phyloP scores from a whole-genome alignment of 768 basidiomycete species.

The Lepiota brunneoincarnata region DNA sequence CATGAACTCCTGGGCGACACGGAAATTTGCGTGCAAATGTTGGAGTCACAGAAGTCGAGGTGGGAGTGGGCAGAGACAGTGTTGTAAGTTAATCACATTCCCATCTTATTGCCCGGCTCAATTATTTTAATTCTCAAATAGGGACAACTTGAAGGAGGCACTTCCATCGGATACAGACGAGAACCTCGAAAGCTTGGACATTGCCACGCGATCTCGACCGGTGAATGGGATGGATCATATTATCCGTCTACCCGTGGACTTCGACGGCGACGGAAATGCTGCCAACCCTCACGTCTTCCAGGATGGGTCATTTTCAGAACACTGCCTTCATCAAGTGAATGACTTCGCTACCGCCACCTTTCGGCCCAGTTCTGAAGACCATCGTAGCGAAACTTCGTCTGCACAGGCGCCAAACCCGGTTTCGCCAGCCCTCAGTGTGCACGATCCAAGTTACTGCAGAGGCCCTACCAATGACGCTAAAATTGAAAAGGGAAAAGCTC shows the following conservation, averaged over 20 bases:
- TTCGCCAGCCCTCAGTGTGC: neutral
- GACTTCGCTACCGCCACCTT: no score
- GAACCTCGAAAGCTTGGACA: constrained; percentile 1
- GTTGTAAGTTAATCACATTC: constrained; percentile 27
- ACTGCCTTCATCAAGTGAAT: neutral
- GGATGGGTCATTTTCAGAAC: constrained; percentile 1
- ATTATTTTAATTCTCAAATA: neutral
- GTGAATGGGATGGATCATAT: neutral
- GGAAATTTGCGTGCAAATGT: constrained; percentile 37
- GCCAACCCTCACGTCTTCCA: neutral
- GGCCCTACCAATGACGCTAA: no score
- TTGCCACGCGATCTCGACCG: neutral
- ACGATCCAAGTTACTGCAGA: no score
- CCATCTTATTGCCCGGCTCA: neutral
- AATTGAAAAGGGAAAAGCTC: no score
- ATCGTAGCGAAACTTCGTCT: no score
- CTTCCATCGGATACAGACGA: constrained; percentile 3
- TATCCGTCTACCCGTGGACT: neutral
- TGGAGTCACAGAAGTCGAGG: constrained; percentile 32
- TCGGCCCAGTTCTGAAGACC: neutral
- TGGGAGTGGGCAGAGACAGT: constrained; percentile 32
- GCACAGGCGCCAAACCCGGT: no score
- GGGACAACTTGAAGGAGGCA: constrained; percentile 4
- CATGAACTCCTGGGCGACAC: constrained; percentile 35
- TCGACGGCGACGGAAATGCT: neutral